These are phyloP conservation scores for Scorias spongiosa DNA, from an alignment of 2,329 filamentous ascomycete genomes.

Conservation along the genomic window DNA sequence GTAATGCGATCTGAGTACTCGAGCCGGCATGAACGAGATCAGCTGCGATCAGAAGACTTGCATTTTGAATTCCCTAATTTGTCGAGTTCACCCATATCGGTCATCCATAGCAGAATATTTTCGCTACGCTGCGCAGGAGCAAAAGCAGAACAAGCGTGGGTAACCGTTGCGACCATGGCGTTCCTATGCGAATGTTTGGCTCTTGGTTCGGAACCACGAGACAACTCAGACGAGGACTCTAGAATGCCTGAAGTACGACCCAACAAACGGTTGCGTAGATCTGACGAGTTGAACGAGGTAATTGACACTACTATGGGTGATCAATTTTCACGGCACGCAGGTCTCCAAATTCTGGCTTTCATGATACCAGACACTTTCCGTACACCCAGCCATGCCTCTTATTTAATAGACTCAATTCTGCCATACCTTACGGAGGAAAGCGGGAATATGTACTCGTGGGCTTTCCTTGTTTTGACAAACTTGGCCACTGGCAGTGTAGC, in stretches of 20 bases:
- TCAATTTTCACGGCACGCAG: conserved; percentile 28
- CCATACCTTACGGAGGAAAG: conserved; percentile 47
- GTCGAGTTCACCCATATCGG: conserved; percentile 21
- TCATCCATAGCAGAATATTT: conserved; percentile 14
- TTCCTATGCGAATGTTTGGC: conserved; percentile 12
- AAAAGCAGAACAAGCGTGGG: conserved; percentile 20
- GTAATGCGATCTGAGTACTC: conserved; percentile 66
- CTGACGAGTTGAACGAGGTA: conserved; percentile 25
- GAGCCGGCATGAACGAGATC: conserved; percentile 51
- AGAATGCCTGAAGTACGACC: conserved; percentile 3
- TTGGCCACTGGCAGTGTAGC: conserved; percentile 32
- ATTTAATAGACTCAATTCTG: conserved; percentile 5
- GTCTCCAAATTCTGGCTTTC: conserved; percentile 41
- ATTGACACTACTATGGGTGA: conserved; percentile 22
- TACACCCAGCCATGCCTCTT: conserved; percentile 5
- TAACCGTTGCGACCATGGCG: conserved; percentile 24
- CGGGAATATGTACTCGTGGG: conserved; percentile 55
- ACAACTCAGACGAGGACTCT: no score
- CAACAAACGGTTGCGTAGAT: conserved; percentile 24
- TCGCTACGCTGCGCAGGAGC: conserved; percentile 17
- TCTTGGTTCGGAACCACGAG: no score
- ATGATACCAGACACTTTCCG: conserved; percentile 24
- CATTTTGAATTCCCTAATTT: conserved; percentile 22
- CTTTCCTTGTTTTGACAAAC: conserved; percentile 62
- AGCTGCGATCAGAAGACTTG: conserved; percentile 66